Conservation (phyloP, 1,139 yeast genomes). For the Tardiomyces blankii region DNA sequence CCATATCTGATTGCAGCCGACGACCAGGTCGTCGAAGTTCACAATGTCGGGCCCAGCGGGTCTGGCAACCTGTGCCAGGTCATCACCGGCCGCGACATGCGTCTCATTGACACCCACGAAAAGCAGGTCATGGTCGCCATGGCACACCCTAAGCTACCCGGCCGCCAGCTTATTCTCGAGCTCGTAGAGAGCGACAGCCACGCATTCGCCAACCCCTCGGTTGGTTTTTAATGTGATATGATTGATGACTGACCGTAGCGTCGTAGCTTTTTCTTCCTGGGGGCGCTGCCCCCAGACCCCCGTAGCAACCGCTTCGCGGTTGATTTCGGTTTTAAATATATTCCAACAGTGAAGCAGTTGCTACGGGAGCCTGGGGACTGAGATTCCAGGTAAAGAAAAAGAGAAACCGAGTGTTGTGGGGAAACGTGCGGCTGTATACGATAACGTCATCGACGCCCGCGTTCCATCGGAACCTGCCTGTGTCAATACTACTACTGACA, state of each 20-base stretch:
- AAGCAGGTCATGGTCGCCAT: constrained; percentile 41
- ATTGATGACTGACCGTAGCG: background rate
- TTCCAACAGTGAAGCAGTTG: too few relatives aligned
- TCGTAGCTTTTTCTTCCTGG: too few relatives aligned
- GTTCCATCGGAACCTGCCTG: too few relatives aligned
- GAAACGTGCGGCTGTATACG: too few relatives aligned
- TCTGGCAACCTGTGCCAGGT: constrained; percentile 54
- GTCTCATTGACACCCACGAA: constrained; percentile 35
- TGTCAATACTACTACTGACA: too few relatives aligned
- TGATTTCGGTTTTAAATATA: too few relatives aligned
- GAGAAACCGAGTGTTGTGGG: too few relatives aligned
- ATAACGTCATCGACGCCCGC: too few relatives aligned
- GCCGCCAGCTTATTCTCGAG: constrained; percentile 44
- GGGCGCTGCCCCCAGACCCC: too few relatives aligned
- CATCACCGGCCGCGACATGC: constrained; percentile 52
- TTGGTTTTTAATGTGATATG: background rate
- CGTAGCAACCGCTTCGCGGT: too few relatives aligned
- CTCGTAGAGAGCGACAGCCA: constrained; percentile 24
- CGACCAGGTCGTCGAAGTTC: constrained; percentile 60
- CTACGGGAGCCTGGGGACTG: too few relatives aligned
- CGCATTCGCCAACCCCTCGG: constrained; percentile 7
- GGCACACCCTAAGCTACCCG: constrained; percentile 62
- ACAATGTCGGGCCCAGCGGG: constrained; percentile 35
- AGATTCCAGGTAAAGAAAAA: too few relatives aligned
- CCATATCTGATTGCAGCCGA: constrained; percentile 54